Evolutionary conservation across 1,284 basidiomycete genomes (phyloP).

Genomic region (Moesziomyces sp.): DNA sequence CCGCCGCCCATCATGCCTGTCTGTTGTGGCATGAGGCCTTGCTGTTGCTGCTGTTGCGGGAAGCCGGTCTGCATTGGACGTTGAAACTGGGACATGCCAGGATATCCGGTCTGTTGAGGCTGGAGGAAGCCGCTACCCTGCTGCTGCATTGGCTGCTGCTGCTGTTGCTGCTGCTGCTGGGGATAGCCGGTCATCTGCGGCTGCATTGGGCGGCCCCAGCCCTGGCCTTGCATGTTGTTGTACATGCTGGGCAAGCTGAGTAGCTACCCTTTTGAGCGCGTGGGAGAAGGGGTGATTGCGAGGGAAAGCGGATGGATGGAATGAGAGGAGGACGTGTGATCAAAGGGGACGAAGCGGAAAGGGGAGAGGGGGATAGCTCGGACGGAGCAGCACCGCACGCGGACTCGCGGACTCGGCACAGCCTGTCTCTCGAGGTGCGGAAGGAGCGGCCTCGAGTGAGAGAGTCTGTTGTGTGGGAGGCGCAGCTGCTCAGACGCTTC

Average conservation of each 20-base stretch:
- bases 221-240: conserved; percentile 57
- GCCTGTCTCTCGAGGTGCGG: conserved; percentile 5
- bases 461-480: neutral
- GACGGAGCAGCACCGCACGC: conserved; percentile 4
- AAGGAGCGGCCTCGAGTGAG: neutral
- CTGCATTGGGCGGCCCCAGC: conserved; percentile 53
- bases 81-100: conserved; percentile 51
- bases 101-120: conserved; percentile 55
- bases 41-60: conserved; percentile 34
- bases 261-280: neutral
- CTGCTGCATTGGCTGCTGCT: conserved; percentile 49
- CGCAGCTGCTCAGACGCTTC: too few relatives aligned
- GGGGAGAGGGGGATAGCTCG: neutral
- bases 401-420: conserved; percentile 10
- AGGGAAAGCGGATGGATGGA: conserved; percentile 4
- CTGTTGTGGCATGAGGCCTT: conserved; percentile 34
- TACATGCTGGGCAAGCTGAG: conserved; percentile 37
- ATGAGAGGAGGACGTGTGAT: neutral
- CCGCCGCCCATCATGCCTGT: conserved; percentile 47
- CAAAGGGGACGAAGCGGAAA: conserved; percentile 3
- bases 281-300: neutral
- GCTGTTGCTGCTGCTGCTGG: conserved; percentile 52
- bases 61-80: conserved; percentile 54
- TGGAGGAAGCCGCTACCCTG: conserved; percentile 52
- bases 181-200: conserved; percentile 57